Conservation (phyloP, 805 yeast species). For the Candida sithepensis region DNA sequence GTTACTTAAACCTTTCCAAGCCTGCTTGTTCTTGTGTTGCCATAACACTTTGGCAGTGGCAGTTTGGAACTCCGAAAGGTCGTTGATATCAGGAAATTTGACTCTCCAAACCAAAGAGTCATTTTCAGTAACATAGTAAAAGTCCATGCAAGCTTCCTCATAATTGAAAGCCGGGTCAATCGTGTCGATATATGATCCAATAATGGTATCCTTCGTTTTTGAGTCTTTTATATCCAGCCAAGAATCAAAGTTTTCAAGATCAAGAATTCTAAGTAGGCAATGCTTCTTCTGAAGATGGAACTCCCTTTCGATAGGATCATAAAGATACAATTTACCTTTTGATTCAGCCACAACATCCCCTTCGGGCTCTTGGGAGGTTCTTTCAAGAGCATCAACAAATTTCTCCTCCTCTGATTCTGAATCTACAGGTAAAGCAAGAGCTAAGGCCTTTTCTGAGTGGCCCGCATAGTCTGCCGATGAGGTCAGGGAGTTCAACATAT, state of each 20-base stretch:
- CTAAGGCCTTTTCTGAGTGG: neutral
- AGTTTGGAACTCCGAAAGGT: conserved; percentile 49
- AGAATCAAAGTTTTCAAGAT: conserved; percentile 48
- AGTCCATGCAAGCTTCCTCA: conserved; percentile 55
- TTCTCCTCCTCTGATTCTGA: conserved; percentile 28
- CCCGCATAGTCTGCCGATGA: conserved; percentile 11
- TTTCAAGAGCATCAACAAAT: conserved; percentile 22
- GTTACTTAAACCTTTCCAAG: conserved; percentile 42
- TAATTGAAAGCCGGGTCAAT: conserved; percentile 67
- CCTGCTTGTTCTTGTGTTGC: conserved; percentile 51
- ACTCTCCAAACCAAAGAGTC: conserved; percentile 59
- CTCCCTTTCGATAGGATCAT: conserved; percentile 45
- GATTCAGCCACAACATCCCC: conserved; percentile 21
- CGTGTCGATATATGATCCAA: conserved; percentile 44
- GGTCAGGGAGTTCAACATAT: conserved; percentile 16
- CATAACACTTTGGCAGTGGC: conserved; percentile 51
- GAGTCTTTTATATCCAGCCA: conserved; percentile 43
- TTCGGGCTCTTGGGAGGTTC: neutral
- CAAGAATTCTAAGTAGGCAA: conserved; percentile 37
- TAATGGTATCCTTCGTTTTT: conserved; percentile 20
- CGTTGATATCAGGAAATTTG: conserved; percentile 42
- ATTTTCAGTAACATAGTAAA: conserved; percentile 47
- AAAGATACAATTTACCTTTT: conserved; percentile 44
- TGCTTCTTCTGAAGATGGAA: conserved; percentile 42
- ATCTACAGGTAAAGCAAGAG: conserved; percentile 3